Base-by-base conservation (phyloP, 2,329 filamentous ascomycete genomes). In the Annulohypoxylon truncatum region DNA sequence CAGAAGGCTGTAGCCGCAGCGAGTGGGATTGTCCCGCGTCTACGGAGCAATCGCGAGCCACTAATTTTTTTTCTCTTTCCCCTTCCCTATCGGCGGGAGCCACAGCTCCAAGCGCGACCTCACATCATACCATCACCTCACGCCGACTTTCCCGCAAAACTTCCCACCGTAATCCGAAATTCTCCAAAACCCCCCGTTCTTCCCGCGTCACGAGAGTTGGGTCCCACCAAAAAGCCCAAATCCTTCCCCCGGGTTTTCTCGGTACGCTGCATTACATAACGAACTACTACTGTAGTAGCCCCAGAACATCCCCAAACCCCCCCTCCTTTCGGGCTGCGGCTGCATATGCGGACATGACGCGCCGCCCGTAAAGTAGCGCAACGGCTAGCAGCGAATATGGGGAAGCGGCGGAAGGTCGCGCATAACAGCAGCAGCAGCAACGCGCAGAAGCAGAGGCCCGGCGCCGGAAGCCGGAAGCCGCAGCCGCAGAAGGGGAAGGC, bases 361-460 rank as follows among this genome's bases (percentile, higher is more conserved):
- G 55, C 71, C 53, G 69, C 61, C 73, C 59, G 67, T 63, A 42
- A 28, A 66, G 35, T 46, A 65, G 35, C 53, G 15, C 52, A 44
- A 44, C 53, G 48, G 46, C 47, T 18, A 60, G 52, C 81, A 79
- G 76, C 71, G 56, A 82, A 79, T 68, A 83, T 82, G 73, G 81
- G 80, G 68, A 84, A 83, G 78, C 77, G 81, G 58, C 76, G 76
- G 58, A 77, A 75, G 58, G 60, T 76, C 35, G 64, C 65, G 50
- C 73, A 71, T 29, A 68, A 24, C 61, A 60, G 31, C 62, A 68
- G 26, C 61, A 60, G 31, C 62, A 64, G n/a, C 28, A 70, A 70
- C 46, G 57, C 64, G 50, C 73, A 69, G 26, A 60, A 60, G 40
- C 64, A 66, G 35, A 72, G 61, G 40, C 58, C 60, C 29, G 46